Conservation (phyloP, 768 basidiomycete species). For the Boletus fagicola region DNA sequence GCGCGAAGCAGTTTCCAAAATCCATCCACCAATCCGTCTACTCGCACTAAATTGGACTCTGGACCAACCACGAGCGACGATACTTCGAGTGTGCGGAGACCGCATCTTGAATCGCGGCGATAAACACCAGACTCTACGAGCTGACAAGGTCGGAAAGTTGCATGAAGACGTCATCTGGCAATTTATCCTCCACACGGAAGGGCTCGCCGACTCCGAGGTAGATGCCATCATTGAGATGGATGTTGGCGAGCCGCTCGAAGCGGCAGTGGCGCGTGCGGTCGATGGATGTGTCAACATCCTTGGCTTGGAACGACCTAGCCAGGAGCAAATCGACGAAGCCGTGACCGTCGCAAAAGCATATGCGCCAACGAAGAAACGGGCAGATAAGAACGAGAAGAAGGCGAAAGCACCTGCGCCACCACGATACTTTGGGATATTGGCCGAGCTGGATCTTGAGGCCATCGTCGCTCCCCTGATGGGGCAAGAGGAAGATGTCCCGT, state of each 20-base stretch:
- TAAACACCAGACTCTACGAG: constrained; percentile 81
- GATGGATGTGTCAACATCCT: constrained; percentile 56
- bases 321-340: constrained; percentile 51
- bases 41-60: constrained; percentile 80
- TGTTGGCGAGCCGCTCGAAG: constrained; percentile 51
- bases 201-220: constrained; percentile 60
- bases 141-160: constrained; percentile 44
- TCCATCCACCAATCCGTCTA: constrained; percentile 60
- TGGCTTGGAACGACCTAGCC: constrained; percentile 49
- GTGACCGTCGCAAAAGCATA: constrained; percentile 45
- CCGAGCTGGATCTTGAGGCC: constrained; percentile 62
- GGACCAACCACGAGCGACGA: constrained; percentile 52
- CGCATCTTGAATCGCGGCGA: constrained; percentile 74
- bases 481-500: constrained; percentile 30
- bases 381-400: constrained; percentile 25
- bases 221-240: constrained; percentile 70
- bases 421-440: constrained; percentile 78
- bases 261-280: constrained; percentile 56
- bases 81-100: constrained; percentile 75
- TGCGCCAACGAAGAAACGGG: constrained; percentile 23
- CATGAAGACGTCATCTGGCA: constrained; percentile 84
- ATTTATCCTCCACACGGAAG: constrained; percentile 67
- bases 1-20: constrained; percentile 47
- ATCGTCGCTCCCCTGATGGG: constrained; percentile 46
- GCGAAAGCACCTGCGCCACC: constrained; percentile 30